These are phyloP conservation scores for Nadsonia commutata DNA, from an alignment of 1,139 yeast species.

Conservation along the genomic window DNA sequence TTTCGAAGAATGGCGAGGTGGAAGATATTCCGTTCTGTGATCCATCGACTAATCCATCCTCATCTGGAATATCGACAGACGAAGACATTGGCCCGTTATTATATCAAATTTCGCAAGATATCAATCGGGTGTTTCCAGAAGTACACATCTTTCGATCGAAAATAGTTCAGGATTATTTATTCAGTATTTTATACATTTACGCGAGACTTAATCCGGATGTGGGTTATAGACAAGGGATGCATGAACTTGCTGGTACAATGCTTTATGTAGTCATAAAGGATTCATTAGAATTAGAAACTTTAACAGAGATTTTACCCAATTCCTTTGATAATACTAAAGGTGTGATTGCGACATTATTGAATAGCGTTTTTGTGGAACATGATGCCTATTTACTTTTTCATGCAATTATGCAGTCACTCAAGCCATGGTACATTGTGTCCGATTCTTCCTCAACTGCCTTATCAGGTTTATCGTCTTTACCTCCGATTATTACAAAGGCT, in stretches of 20 bases:
- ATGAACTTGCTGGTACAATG: constrained; percentile 41
- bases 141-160: constrained; percentile 29
- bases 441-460: constrained; percentile 7
- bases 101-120: constrained; percentile 26
- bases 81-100: constrained; percentile 9
- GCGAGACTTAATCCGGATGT: constrained; percentile 33
- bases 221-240: constrained; percentile 52
- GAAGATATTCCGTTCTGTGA: neutral
- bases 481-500: constrained; percentile 20
- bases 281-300: constrained; percentile 4
- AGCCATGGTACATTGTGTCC: constrained; percentile 19
- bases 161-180: constrained; percentile 23
- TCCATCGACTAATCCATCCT: neutral
- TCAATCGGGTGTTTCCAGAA: constrained; percentile 48
- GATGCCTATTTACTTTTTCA: constrained; percentile 21
- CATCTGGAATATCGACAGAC: constrained; percentile 3
- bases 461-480: constrained; percentile 11
- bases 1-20: neutral
- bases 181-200: constrained; percentile 37
- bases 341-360: neutral
- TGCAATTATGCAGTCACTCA: constrained; percentile 20
- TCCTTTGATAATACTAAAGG: constrained; percentile 3
- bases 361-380: constrained; percentile 12
- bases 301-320: constrained; percentile 4
- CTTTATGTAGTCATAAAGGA: constrained; percentile 17